phyloP scores from a whole-genome alignment of 108 stramenopile species.

The Hondaea fermentalgiana region DNA sequence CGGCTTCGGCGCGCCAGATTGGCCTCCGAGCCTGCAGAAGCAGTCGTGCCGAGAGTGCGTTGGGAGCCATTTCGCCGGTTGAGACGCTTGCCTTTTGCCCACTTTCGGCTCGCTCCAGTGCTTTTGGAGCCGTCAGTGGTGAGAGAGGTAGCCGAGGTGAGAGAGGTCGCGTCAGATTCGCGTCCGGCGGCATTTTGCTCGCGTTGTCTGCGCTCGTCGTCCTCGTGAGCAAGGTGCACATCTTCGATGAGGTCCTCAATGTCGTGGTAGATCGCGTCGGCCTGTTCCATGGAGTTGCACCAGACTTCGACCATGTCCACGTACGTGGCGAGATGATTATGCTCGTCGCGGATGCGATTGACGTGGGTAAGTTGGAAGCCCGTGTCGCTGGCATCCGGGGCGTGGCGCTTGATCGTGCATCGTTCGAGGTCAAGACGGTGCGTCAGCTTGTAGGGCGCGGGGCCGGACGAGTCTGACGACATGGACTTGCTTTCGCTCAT shows the following conservation, averaged over 20 bases:
- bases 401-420: neutral
- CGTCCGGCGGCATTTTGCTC: neutral
- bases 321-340: neutral
- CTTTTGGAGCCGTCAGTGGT: neutral
- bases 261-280: neutral
- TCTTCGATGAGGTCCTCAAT: neutral
- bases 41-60: neutral
- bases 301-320: constrained; percentile 17
- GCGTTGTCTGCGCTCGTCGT: neutral
- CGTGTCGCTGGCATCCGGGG: neutral
- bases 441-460: neutral
- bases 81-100: neutral
- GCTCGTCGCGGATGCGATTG: neutral
- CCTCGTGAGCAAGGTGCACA: neutral
- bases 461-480: neutral
- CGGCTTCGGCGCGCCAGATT: neutral
- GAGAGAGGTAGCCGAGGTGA: neutral
- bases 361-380: constrained; percentile 5
- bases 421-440: neutral
- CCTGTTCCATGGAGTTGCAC: neutral
- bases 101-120: neutral
- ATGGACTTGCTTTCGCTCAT: neutral
- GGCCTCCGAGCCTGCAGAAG: neutral
- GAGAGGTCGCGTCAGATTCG: neutral
- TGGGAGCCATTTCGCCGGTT: neutral